Percentiles rank a stretch among this genome's conserved stretches.
Conservation (phyloP, 1,284 basidiomycete genomes). For the Rhodotorula sp. region DNA sequence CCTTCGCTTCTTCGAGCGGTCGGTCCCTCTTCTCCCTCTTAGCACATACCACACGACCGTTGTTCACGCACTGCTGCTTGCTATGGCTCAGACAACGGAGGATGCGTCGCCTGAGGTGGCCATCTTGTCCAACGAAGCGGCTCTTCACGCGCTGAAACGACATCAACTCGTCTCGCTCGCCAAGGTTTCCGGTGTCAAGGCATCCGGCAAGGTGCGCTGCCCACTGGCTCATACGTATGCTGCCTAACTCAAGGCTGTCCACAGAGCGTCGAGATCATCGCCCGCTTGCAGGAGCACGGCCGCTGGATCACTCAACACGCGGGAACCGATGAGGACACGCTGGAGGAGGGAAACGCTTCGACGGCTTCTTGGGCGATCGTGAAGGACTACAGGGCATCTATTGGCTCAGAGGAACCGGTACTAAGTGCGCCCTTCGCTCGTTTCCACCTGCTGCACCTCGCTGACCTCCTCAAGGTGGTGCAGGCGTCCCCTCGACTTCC, state of each 20-base stretch:
- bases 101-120: background rate
- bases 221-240: background rate
- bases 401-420: background rate
- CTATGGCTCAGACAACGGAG: background rate
- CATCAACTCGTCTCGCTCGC: conserved; percentile 17
- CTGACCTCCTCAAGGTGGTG: no score
- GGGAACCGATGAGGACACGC: background rate
- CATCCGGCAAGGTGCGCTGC: conserved; percentile 24
- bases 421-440: background rate
- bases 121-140: conserved; percentile 18
- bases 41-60: background rate
- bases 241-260: background rate
- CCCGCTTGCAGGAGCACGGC: conserved; percentile 14
- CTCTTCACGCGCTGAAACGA: conserved; percentile 22
- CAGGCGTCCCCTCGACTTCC: background rate
- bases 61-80: background rate
- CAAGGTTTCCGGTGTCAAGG: conserved; percentile 14
- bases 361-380: conserved; percentile 1
- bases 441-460: background rate
- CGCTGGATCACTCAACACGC: background rate
- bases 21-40: background rate
- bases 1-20: background rate
- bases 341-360: background rate
- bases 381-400: background rate
- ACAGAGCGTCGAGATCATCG: conserved; percentile 28